Evolutionary conservation across 805 yeast genomes (phyloP).

Genomic region (Saturnispora silvae): DNA sequence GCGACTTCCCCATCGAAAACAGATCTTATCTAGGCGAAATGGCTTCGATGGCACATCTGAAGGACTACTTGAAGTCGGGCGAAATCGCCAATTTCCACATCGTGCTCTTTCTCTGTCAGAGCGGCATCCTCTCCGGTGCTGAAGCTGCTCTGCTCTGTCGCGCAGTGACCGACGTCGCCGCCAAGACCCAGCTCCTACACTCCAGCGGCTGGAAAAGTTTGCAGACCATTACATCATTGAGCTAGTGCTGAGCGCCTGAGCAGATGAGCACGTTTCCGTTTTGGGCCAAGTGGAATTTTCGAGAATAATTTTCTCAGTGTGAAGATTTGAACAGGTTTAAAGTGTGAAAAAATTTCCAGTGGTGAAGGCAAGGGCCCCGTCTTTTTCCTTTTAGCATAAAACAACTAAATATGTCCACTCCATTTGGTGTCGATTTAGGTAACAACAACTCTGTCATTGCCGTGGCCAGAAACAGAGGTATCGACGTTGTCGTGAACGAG

Average conservation of each 20-base stretch:
- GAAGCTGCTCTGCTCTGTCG: not conserved
- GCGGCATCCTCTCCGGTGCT: not conserved
- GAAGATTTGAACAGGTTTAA: no score
- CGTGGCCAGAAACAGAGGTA: constrained; percentile 96
- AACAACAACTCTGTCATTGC: constrained; percentile 89
- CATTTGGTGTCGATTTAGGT: constrained; percentile 98
- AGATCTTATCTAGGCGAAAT: constrained; percentile 64
- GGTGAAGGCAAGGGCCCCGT: not conserved
- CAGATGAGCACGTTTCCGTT: not conserved
- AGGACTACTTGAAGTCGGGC: no score
- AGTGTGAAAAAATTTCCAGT: not conserved
- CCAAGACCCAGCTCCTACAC: not conserved
- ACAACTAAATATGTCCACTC: constrained; percentile 58
- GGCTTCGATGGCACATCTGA: no score
- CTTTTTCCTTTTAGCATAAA: not conserved
- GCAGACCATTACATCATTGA: not conserved
- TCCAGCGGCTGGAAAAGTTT: not conserved
- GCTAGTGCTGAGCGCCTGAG: not conserved
- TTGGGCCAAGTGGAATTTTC: not conserved
- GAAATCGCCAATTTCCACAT: no score
- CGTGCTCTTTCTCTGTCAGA: constrained; percentile 37
- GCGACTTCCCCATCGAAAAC: constrained; percentile 64
- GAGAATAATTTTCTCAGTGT: constrained; percentile 1
- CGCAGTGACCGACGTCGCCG: not conserved
- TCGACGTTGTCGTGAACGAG: constrained; percentile 95